Conservation (phyloP, 495 filamentous ascomycete species). For the Aspergillus saccharolyticus region DNA sequence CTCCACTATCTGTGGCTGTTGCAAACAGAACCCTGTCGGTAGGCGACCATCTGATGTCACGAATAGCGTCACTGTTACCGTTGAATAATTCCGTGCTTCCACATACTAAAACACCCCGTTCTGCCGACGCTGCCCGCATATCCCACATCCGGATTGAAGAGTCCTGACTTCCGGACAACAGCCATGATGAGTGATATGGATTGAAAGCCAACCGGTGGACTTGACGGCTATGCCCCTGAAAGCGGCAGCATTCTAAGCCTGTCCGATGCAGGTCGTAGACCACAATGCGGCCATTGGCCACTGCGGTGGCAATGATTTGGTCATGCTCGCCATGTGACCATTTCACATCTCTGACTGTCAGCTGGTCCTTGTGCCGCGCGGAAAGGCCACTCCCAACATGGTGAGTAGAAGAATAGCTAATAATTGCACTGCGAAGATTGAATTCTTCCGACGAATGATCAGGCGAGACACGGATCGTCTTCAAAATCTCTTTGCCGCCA, state of each 20-base stretch:
- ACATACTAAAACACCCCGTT: slow-evolving; percentile 46
- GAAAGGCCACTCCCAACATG: slow-evolving; percentile 59
- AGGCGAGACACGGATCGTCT: slow-evolving; percentile 52
- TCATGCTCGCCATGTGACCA: slow-evolving; percentile 67
- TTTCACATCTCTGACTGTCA: slow-evolving; percentile 78
- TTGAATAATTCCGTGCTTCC: slow-evolving; percentile 52
- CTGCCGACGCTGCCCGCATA: slow-evolving; percentile 49
- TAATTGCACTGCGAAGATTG: slow-evolving; percentile 74
- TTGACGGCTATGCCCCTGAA: slow-evolving; percentile 85
- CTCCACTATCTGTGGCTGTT: slow-evolving; percentile 81
- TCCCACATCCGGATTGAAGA: slow-evolving; percentile 82
- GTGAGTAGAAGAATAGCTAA: slow-evolving; percentile 52
- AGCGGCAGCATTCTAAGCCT: slow-evolving; percentile 67
- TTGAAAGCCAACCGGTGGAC: slow-evolving; percentile 90
- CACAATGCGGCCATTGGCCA: slow-evolving; percentile 79
- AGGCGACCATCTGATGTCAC: slow-evolving; percentile 86
- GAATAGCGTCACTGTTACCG: slow-evolving; percentile 71
- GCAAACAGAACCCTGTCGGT: slow-evolving; percentile 82
- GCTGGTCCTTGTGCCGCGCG: slow-evolving; percentile 51
- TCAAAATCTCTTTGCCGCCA: slow-evolving; percentile 67
- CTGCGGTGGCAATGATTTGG: slow-evolving; percentile 74
- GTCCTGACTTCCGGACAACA: slow-evolving; percentile 91
- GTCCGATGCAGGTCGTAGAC: slow-evolving; percentile 76
- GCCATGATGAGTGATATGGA: slow-evolving; percentile 66
- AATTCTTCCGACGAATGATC: slow-evolving; percentile 59